These are phyloP conservation scores for Backusella australiensis DNA, from an alignment of 192 early-diverging fungal species.

Conservation along the genomic window DNA sequence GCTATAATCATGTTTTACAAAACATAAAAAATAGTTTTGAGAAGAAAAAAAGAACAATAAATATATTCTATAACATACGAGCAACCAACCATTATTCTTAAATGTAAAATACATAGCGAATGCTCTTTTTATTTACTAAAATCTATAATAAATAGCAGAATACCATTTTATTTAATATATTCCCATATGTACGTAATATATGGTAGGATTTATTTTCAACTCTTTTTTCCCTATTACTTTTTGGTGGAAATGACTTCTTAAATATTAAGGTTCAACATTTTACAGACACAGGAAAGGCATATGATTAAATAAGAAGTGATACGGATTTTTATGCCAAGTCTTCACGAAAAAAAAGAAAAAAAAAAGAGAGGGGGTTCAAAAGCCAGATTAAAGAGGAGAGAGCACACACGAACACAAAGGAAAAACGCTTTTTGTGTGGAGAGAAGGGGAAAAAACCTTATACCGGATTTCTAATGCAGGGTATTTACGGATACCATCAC, in stretches of 20 bases:
- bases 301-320: neutral
- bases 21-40: neutral
- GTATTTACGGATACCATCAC: neutral
- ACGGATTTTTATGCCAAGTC: neutral
- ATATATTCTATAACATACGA: neutral
- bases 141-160: no score
- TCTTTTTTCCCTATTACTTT: no score
- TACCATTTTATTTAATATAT: no score
- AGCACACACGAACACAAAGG: neutral
- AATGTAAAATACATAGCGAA: no score
- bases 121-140: no score
- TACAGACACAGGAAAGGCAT: neutral
- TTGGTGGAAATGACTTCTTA: no score
- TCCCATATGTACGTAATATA: no score
- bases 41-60: neutral
- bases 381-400: slow-evolving; percentile 6
- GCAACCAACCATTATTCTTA: neutral
- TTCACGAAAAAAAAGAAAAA: neutral
- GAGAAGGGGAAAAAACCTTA: no score
- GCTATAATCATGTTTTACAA: neutral
- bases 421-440: neutral
- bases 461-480: neutral
- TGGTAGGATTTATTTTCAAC: no score
- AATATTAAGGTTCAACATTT: neutral
- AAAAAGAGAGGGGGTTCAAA: neutral